These are phyloP conservation scores for Diplocarpon mali DNA, from an alignment of 2,329 filamentous ascomycete genomes.

Conservation along the genomic window DNA sequence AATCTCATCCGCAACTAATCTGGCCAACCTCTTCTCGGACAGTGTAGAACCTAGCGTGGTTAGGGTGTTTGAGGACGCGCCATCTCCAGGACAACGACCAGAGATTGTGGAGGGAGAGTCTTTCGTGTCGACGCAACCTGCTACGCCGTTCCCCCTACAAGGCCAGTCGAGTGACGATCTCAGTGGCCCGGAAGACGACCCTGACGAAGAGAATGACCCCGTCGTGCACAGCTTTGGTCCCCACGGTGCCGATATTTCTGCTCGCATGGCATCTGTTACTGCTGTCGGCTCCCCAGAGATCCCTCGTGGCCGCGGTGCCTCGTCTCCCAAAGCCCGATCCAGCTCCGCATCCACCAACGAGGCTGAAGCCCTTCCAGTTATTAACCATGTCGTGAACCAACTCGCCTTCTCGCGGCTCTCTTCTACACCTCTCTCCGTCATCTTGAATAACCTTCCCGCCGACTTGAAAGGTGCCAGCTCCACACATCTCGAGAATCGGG, in stretches of 20 bases:
- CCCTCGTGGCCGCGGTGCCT: conserved; percentile 21
- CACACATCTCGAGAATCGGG: conserved; percentile 28
- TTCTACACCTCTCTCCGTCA: conserved; percentile 80
- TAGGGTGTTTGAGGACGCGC: conserved; percentile 64
- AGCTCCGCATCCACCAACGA: conserved; percentile 27
- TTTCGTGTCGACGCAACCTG: conserved; percentile 19
- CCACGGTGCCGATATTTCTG: conserved; percentile 76
- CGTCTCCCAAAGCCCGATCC: conserved; percentile 19
- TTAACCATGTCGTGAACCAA: conserved; percentile 89
- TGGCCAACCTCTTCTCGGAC: conserved; percentile 30
- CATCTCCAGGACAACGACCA: conserved; percentile 40
- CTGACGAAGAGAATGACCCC: conserved; percentile 90
- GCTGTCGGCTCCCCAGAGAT: conserved; percentile 50
- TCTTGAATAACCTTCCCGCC: conserved; percentile 73
- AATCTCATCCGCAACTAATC: conserved; percentile 11
- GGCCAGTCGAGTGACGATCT: conserved; percentile 43
- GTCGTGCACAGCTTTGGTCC: conserved; percentile 87
- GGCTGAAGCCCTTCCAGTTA: conserved; percentile 36
- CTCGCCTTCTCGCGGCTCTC: conserved; percentile 88
- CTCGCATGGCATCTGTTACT: conserved; percentile 67
- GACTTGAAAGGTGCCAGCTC: conserved; percentile 38
- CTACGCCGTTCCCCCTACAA: conserved; percentile 19
- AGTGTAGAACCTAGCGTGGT: conserved; percentile 38
- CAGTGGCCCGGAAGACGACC: conserved; percentile 50
- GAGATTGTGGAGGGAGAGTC: conserved; percentile 13